Evolutionary conservation across 768 basidiomycete species (phyloP), one percentile per base, ranked within the genome.

Genomic region (Tricholoma matsutake): DNA sequence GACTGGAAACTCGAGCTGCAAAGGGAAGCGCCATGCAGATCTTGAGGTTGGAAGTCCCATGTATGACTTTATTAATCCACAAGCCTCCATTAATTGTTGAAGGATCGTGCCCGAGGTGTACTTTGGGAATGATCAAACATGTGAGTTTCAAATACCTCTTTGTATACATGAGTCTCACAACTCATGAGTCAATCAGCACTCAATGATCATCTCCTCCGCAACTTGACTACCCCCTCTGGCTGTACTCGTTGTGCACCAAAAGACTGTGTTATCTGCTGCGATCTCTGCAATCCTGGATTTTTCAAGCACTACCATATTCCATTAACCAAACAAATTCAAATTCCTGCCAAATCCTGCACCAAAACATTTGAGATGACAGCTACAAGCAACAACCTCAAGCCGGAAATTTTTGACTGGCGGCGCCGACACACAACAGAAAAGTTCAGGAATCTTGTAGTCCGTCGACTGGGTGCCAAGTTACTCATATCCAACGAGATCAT

Each of bases 21-120:
- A 41, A 41, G 39, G 39, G 7, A 76, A 76, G 73, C 65, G 68
- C 4, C 28, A 45, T 8, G 37, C 28, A 14, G 16, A 37, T 14
- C 4, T 49, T 28, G 31, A 47, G 29, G 39, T 35, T n/a, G 53
- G 32, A 18, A 53, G 22, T 8, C 20, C 14, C 25, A 56, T 63
- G 58, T 58, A 63, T 29, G 54, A 63, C 45, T 60, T 59, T 34
- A 58, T 63, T 31, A 63, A 63, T 57, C 53, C 54, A 11, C 45
- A 55, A 8, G 29, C 41, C 16, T 34, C 7, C 16, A 31, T 20
- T 28, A 28, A 1, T 3, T 63, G 62, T 43, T 55, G 45, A 35
- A 18, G 45, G 34, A 32, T 16, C 6, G 39, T 59, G 6, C 35
- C 58, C 8, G 32, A 34, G 8, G 13, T 63, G 11, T 63, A 59